phyloP scores from a whole-genome alignment of 2,329 filamentous ascomycete species.

The Lachnellula cervina region DNA sequence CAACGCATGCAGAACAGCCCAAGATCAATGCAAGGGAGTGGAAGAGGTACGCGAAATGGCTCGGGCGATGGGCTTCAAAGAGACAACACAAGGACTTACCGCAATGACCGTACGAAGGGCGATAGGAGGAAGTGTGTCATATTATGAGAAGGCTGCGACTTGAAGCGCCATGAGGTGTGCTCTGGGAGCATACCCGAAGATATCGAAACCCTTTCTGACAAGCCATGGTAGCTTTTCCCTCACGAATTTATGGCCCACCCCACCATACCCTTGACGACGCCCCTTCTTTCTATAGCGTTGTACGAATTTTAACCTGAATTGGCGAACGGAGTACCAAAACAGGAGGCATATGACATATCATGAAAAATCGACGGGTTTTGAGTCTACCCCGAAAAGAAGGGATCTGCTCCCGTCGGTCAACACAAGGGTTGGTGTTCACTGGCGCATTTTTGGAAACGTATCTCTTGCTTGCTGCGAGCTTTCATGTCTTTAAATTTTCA shows the following conservation, averaged over 20 bases:
- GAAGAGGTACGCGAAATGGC: conserved; percentile 21
- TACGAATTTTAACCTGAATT: conserved; percentile 22
- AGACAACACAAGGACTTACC: conserved; percentile 26
- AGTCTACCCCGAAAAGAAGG: conserved; percentile 5
- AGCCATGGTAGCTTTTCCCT: conserved; percentile 5
- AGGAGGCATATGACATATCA: conserved; percentile 28
- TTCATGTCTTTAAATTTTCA: conserved; percentile 6
- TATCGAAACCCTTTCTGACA: conserved; percentile 18
- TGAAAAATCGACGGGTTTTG: conserved; percentile 10
- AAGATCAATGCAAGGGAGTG: conserved; percentile 15
- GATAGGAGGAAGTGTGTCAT: conserved; percentile 28
- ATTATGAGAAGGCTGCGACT: conserved; percentile 27
- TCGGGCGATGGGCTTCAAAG: conserved; percentile 22
- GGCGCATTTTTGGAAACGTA: conserved; percentile 11
- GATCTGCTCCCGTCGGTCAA: conserved; percentile 4
- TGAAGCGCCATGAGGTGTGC: conserved; percentile 2
- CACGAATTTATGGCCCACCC: conserved; percentile 7
- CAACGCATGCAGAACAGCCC: conserved; percentile 55
- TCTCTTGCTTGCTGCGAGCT: conserved; percentile 5
- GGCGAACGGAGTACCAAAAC: conserved; percentile 34
- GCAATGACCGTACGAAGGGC: conserved; percentile 13
- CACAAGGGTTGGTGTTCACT: conserved; percentile 9
- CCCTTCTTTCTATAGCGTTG: conserved; percentile 24
- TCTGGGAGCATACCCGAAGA: conserved; percentile 17
- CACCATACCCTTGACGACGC: conserved; percentile 6